phyloP scores from a whole-genome alignment of 1,284 basidiomycete genomes.

The Phellinidium pouzarii region DNA sequence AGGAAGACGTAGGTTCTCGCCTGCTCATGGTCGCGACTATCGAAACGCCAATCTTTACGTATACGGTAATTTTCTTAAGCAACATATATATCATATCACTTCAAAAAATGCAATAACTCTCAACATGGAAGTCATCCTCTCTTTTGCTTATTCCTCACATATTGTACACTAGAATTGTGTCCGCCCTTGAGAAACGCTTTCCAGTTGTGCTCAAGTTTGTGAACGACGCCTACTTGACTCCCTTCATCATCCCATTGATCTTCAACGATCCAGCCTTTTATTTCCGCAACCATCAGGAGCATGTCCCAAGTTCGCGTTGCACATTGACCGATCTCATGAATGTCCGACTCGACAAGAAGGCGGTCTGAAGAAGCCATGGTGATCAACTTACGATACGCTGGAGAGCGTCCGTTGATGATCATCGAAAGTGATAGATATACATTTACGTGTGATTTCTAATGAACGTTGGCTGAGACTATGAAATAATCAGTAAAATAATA shows the following conservation, averaged over 20 bases:
- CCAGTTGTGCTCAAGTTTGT: constrained; percentile 63
- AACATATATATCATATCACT: no score
- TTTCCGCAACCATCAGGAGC: constrained; percentile 50
- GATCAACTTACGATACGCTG: constrained; percentile 53
- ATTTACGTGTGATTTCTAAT: constrained; percentile 58
- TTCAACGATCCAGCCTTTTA: constrained; percentile 64
- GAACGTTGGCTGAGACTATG: neutral
- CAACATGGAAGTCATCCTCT: no score
- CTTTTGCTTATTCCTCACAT: neutral
- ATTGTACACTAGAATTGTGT: neutral
- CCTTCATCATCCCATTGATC: constrained; percentile 43
- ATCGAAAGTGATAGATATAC: constrained; percentile 74
- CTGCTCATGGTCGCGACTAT: constrained; percentile 1
- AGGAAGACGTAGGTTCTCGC: constrained; percentile 5
- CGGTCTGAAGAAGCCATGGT: constrained; percentile 49
- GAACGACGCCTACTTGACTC: constrained; percentile 52
- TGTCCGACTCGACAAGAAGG: constrained; percentile 76
- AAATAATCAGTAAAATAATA: constrained; percentile 1
- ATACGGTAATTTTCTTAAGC: no score
- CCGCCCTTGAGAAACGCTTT: constrained; percentile 33
- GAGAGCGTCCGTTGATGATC: constrained; percentile 65
- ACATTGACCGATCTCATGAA: constrained; percentile 45
- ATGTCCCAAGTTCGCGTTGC: constrained; percentile 64
- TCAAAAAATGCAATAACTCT: no score
- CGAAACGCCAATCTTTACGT: no score